These are phyloP conservation scores for Rossbeevera mucosa DNA, from an alignment of 768 basidiomycete species.

Conservation along the genomic window DNA sequence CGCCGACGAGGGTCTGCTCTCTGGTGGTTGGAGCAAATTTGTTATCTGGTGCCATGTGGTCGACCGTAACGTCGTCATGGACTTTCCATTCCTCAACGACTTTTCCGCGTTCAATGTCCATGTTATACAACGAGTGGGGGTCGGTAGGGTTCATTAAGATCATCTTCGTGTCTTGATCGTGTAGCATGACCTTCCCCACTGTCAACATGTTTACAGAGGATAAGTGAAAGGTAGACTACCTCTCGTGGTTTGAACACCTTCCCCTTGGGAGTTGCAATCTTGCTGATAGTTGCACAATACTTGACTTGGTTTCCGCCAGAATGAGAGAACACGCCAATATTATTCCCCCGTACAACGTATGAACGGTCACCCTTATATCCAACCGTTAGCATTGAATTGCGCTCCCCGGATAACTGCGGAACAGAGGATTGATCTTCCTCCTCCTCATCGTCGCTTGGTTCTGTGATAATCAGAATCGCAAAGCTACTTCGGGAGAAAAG, in stretches of 20 bases:
- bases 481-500: not conserved
- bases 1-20: constrained; percentile 90
- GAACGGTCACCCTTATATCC: constrained; percentile 95
- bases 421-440: constrained; percentile 35
- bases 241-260: constrained; percentile 82
- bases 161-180: constrained; percentile 96
- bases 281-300: constrained; percentile 83
- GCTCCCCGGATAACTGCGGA: constrained; percentile 48
- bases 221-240: constrained; percentile 40
- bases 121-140: constrained; percentile 76
- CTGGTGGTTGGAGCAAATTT: constrained; percentile 93
- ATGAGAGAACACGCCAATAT: constrained; percentile 87
- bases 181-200: constrained; percentile 77
- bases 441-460: constrained; percentile 34
- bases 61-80: constrained; percentile 81
- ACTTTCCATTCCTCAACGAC: constrained; percentile 99
- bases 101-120: constrained; percentile 94
- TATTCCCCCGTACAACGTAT: constrained; percentile 88
- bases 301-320: constrained; percentile 66
- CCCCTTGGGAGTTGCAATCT: constrained; percentile 74
- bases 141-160: constrained; percentile 81
- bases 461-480: constrained; percentile 35
- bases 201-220: constrained; percentile 3
- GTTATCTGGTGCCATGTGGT: constrained; percentile 86
- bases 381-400: constrained; percentile 86